Evolutionary conservation across 129 eudicot genomes (phyloP).

Genomic region (Artemisia annua): DNA sequence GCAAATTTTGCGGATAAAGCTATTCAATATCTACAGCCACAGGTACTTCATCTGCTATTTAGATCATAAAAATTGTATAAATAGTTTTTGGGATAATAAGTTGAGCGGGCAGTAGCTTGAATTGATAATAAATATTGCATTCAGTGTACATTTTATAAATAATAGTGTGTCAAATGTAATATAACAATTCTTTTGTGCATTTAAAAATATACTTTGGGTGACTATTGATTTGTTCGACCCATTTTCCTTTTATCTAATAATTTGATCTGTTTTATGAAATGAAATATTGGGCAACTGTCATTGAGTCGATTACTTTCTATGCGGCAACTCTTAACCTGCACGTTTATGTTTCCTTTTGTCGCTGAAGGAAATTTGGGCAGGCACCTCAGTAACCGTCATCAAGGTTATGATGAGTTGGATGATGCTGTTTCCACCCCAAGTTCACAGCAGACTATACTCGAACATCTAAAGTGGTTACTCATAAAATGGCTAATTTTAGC

Average conservation of each 20-base stretch:
- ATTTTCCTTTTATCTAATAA: too few relatives aligned
- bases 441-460: conserved; percentile 58
- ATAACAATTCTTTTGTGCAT: too few relatives aligned
- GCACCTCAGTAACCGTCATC: conserved; percentile 91
- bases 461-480: conserved; percentile 89
- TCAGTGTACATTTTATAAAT: too few relatives aligned
- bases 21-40: conserved; percentile 96
- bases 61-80: neutral
- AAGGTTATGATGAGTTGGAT: conserved; percentile 74
- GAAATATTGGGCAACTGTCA: too few relatives aligned
- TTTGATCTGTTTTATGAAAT: neutral
- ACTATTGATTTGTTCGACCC: neutral
- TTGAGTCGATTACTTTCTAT: neutral
- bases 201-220: neutral
- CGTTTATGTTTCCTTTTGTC: neutral
- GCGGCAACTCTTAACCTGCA: conserved; percentile 2
- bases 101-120: too few relatives aligned
- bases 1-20: conserved; percentile 94
- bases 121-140: too few relatives aligned
- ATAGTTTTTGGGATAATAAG: too few relatives aligned
- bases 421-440: conserved; percentile 44
- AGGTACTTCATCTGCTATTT: conserved; percentile 45
- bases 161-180: too few relatives aligned
- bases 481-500: conserved; percentile 77
- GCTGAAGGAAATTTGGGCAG: conserved; percentile 88